Conservation (phyloP, 129 eudicot species). For the Kitagawia praeruptora region DNA sequence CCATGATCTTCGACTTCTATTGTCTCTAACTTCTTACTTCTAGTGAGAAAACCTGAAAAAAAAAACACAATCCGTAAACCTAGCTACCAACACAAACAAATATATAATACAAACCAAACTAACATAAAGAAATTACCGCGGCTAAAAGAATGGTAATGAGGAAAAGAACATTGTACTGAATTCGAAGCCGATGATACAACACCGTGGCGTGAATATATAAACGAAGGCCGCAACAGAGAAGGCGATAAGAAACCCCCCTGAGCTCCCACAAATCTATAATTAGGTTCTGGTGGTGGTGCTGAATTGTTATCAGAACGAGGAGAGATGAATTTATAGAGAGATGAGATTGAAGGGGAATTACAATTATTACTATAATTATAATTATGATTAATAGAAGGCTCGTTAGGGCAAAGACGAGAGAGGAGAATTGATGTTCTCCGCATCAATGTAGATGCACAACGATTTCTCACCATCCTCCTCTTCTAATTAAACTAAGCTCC, state of each 20-base stretch:
- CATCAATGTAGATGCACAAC: background rate
- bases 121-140: constrained; percentile 28
- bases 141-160: constrained; percentile 13
- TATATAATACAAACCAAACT: too few relatives aligned
- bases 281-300: background rate
- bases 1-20: constrained; percentile 76
- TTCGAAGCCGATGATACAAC: background rate
- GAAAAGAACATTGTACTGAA: background rate
- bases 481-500: background rate
- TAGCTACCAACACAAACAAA: background rate
- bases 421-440: constrained; percentile 31
- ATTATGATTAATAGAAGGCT: background rate
- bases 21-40: constrained; percentile 56
- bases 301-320: background rate
- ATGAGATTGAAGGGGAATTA: constrained; percentile 12
- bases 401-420: constrained; percentile 25
- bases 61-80: background rate
- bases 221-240: background rate
- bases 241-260: background rate
- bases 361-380: background rate
- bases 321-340: constrained; percentile 7
- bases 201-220: background rate
- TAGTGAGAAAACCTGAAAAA: constrained; percentile 59
- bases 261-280: background rate
- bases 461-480: background rate